Conservation (phyloP, 2,329 filamentous ascomycete genomes). For the Colletotrichum sojae region DNA sequence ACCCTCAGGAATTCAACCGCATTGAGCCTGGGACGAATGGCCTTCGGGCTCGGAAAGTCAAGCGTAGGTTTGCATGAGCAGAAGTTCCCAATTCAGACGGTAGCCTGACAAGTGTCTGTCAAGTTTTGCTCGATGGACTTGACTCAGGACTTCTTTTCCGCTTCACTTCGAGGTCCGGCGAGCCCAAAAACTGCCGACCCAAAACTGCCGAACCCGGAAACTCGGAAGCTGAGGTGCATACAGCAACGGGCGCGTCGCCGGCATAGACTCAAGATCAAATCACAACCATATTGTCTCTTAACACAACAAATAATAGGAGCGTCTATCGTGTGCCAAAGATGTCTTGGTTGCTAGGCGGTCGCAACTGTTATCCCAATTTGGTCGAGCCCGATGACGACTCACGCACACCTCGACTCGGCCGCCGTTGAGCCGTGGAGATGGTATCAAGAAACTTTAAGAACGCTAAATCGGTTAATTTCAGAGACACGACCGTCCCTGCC, state of each 20-base stretch:
- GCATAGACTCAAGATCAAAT: no score
- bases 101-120: conserved; percentile 28
- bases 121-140: not conserved
- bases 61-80: conserved; percentile 10
- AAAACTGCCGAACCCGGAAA: no score
- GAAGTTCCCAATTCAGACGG: conserved; percentile 14
- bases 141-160: conserved; percentile 4
- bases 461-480: conserved; percentile 3
- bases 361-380: conserved; percentile 9
- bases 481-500: not conserved
- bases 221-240: no score
- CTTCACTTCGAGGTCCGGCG: not conserved
- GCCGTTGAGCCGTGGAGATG: not conserved
- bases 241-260: no score
- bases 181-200: not conserved
- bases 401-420: not conserved
- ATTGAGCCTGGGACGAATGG: conserved; percentile 10
- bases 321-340: not conserved
- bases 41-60: conserved; percentile 3
- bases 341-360: not conserved
- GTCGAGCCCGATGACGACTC: not conserved
- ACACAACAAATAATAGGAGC: no score
- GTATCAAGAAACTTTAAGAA: not conserved
- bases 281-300: no score
- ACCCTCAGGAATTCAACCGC: not conserved